These are phyloP conservation scores for Sphenostylis stenocarpa DNA, from an alignment of 306 rosid species.

Conservation along the genomic window DNA sequence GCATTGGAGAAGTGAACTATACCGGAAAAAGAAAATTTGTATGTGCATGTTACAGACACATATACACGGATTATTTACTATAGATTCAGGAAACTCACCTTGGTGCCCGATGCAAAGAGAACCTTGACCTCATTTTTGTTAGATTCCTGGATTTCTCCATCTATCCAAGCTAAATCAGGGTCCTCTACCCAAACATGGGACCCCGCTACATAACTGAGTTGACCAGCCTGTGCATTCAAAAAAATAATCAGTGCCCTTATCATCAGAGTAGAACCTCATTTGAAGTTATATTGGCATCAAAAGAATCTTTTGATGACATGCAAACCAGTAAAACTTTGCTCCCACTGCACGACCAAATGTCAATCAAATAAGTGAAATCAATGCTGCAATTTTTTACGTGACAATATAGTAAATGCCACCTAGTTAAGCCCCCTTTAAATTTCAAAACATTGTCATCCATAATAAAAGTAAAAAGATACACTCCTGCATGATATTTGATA, in stretches of 20 bases:
- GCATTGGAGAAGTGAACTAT: not conserved
- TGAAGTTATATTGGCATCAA: not conserved
- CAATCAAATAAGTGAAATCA: slow-evolving; percentile 5
- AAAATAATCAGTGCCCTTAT: slow-evolving; percentile 25
- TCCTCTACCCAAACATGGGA: slow-evolving; percentile 80
- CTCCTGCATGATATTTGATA: too few relatives aligned
- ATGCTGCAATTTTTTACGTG: not conserved
- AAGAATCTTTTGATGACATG: not conserved
- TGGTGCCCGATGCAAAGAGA: slow-evolving; percentile 53
- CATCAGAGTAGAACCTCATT: slow-evolving; percentile 1
- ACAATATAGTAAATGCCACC: not conserved
- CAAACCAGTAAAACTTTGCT: not conserved
- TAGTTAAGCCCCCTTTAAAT: not conserved
- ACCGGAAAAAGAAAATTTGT: not conserved
- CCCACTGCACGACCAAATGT: not conserved
- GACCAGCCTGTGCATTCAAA: slow-evolving; percentile 59
- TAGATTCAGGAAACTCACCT: slow-evolving; percentile 48
- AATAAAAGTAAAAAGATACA: too few relatives aligned
- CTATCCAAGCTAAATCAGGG: slow-evolving; percentile 76
- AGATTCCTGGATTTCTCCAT: slow-evolving; percentile 70
- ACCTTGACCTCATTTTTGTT: slow-evolving; percentile 49
- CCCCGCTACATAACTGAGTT: slow-evolving; percentile 58
- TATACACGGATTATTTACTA: not conserved
- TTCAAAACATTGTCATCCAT: not conserved
- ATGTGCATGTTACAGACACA: not conserved